Base-by-base conservation (phyloP, 2,329 filamentous ascomycete genomes). In the Epichloe bromicola region DNA sequence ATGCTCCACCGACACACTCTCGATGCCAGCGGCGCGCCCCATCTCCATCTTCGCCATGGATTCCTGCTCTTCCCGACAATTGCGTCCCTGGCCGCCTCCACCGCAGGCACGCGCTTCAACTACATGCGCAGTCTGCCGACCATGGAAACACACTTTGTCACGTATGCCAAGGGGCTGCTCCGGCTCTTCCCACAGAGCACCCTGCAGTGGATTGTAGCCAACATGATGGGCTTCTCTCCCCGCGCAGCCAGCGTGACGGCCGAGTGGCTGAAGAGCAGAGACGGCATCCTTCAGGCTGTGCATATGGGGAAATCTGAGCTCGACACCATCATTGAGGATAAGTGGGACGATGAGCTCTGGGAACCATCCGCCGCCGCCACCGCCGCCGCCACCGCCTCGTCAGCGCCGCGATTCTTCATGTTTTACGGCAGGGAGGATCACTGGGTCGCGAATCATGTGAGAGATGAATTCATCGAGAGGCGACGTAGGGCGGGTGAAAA, bases 51-150 rank as follows among this genome's bases (percentile, higher is more conserved):
- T 20, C 63, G 62, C 37, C 68, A 73, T 30, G 84, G 75, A 1
- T 71, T 88, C 41, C 70, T 89, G 51, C 72, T 90, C 17, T 88
- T 88, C 62, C 85, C 86, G 1, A 88, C 86, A 1, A 74, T 90
- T 38, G 75, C 82, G n/a, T 78, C 88, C 65, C 82, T 90, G 55
- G 79, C 80, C 10, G 65, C 69, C 51, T 86, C 82, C 1, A 72
- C 76, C 0, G 79, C 72, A 30, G 86, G 85, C 1, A 66, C 66
- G 51, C 74, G 74, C 46, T 49, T 65, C 15, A 55, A 57, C 38
- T 56, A 70, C 4, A 59, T 80, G 5, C 67, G 68, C 3, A 61
- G 65, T 42, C 66, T 66, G 4, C 70, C 73, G 1, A 53, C 72
- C 3, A 59, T 80, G 2, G 67, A 71, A 26, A 53, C 58, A 1